phyloP scores from a whole-genome alignment of 108 stramenopile genomes.

The Cyclotella sp. region DNA sequence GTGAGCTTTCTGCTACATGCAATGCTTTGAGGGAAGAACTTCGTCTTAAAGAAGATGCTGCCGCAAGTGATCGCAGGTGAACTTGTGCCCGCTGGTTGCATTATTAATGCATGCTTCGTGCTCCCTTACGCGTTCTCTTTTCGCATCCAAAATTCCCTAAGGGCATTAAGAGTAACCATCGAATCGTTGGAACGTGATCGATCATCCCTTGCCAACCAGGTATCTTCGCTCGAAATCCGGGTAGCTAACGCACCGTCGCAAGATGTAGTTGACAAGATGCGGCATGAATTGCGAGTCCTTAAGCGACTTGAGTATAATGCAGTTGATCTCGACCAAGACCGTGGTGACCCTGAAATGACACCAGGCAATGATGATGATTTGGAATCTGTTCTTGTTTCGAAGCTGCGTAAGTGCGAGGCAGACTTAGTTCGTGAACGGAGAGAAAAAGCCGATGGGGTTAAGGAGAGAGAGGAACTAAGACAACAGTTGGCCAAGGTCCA shows the following conservation, averaged over 20 bases:
- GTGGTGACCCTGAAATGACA: constrained; percentile 76
- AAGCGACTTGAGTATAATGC: constrained; percentile 90
- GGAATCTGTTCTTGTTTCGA: constrained; percentile 84
- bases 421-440: constrained; percentile 86
- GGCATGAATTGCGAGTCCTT: constrained; percentile 81
- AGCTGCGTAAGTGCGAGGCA: constrained; percentile 77
- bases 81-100: neutral
- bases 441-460: constrained; percentile 50
- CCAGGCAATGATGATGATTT: constrained; percentile 68
- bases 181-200: constrained; percentile 67
- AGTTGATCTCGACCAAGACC: constrained; percentile 71
- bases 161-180: constrained; percentile 54
- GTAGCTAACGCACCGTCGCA: constrained; percentile 75
- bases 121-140: neutral
- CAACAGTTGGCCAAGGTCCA: constrained; percentile 52
- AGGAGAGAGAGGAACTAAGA: constrained; percentile 54
- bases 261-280: constrained; percentile 79
- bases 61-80: constrained; percentile 55
- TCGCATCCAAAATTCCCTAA: neutral
- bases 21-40: constrained; percentile 83
- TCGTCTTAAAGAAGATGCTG: constrained; percentile 61
- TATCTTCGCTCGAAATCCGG: constrained; percentile 62
- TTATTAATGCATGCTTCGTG: neutral
- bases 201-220: constrained; percentile 39
- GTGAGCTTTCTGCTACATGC: constrained; percentile 70